These are phyloP conservation scores for Colletotrichum chrysophilum DNA, from an alignment of 2,329 filamentous ascomycete genomes.

Conservation along the genomic window DNA sequence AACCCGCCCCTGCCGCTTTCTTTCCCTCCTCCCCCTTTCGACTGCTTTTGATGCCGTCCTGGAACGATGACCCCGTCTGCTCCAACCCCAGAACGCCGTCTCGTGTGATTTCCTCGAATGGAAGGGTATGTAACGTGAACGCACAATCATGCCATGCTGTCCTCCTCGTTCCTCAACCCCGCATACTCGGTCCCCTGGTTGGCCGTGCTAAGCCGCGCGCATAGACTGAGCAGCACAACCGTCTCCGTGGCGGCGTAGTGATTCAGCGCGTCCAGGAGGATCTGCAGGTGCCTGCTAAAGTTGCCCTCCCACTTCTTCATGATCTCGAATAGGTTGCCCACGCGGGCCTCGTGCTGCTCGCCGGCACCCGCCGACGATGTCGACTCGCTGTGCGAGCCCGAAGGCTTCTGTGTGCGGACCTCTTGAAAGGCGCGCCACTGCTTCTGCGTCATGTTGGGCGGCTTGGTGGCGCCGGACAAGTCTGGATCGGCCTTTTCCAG, in stretches of 20 bases:
- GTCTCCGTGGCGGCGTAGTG: conserved; percentile 98
- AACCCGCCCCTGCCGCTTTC: background rate
- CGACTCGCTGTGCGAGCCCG: conserved; percentile 35
- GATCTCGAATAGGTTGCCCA: conserved; percentile 84
- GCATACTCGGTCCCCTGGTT: conserved; percentile 76
- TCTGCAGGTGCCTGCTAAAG: conserved; percentile 90
- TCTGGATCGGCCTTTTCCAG: conserved; percentile 85
- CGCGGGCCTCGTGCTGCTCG: conserved; percentile 49
- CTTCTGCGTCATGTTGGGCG: conserved; percentile 62
- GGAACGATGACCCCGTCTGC: background rate
- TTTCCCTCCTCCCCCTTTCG: too few species aligned
- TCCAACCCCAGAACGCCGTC: conserved; percentile 1
- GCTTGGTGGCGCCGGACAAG: conserved; percentile 63
- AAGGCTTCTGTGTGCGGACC: conserved; percentile 46
- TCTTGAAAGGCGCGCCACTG: conserved; percentile 66
- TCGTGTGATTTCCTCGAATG: background rate
- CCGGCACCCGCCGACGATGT: conserved; percentile 40
- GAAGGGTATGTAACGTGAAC: background rate
- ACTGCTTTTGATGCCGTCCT: background rate
- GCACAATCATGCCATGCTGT: conserved; percentile 27
- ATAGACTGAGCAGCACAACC: conserved; percentile 88
- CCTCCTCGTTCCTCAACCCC: conserved; percentile 64
- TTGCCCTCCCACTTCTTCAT: conserved; percentile 92
- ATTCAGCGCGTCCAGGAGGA: conserved; percentile 91
- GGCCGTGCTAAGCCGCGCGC: conserved; percentile 80